Conservation (phyloP, 306 rosid genomes). For the Castanospermum australe region DNA sequence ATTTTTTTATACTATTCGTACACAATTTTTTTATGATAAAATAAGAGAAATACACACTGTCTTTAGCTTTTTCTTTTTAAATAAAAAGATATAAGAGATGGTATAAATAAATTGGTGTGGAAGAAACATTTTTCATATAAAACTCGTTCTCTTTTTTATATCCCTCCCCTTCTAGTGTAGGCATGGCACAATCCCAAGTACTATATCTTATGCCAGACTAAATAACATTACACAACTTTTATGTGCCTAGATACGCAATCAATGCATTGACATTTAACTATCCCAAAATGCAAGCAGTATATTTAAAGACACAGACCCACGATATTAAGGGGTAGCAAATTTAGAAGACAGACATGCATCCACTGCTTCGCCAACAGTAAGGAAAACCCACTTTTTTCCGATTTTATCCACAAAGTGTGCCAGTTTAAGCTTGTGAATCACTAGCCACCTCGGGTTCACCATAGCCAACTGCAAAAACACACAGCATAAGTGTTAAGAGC, state of each 20-base stretch:
- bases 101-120: too few relatives aligned
- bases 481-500: slow-evolving; percentile 14
- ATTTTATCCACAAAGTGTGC: slow-evolving; percentile 69
- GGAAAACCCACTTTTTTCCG: slow-evolving; percentile 60
- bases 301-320: neutral
- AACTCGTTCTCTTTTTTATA: neutral
- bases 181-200: neutral
- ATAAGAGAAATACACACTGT: too few relatives aligned
- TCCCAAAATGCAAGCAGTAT: neutral
- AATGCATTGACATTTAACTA: neutral
- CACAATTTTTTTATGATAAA: too few relatives aligned
- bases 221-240: neutral
- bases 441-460: slow-evolving; percentile 82
- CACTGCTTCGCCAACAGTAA: slow-evolving; percentile 73
- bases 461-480: slow-evolving; percentile 56
- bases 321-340: slow-evolving; percentile 22
- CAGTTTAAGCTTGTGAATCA: slow-evolving; percentile 74
- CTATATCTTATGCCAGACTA: neutral
- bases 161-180: neutral
- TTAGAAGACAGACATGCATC: slow-evolving; percentile 53
- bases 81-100: too few relatives aligned
- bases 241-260: slow-evolving; percentile 2
- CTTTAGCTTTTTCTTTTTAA: too few relatives aligned
- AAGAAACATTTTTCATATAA: too few relatives aligned
- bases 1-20: too few relatives aligned